These are phyloP conservation scores for Truncatella angustata DNA, from an alignment of 2,329 filamentous ascomycete species.

Conservation along the genomic window DNA sequence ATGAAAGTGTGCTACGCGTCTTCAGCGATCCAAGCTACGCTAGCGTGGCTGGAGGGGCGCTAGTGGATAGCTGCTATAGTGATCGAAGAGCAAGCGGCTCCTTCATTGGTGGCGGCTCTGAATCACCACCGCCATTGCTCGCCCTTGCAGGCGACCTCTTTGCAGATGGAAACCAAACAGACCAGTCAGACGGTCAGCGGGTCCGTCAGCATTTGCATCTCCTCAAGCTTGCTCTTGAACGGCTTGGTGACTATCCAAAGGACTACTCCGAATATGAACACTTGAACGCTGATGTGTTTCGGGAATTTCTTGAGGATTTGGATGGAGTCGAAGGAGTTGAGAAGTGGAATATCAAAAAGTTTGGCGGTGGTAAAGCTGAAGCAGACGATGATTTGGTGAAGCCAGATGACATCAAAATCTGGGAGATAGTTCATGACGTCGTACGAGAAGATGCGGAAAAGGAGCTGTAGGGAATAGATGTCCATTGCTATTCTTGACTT, in stretches of 20 bases:
- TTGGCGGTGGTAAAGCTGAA: slow-evolving; percentile 45
- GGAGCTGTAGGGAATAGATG: no score
- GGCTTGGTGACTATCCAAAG: slow-evolving; percentile 42
- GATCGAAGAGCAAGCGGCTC: slow-evolving; percentile 20
- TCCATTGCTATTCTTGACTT: no score
- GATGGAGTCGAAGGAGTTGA: slow-evolving; percentile 42
- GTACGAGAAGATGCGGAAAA: no score
- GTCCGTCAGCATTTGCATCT: slow-evolving; percentile 34
- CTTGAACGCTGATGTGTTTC: slow-evolving; percentile 42
- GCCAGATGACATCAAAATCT: slow-evolving; percentile 15
- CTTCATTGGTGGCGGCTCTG: slow-evolving; percentile 18
- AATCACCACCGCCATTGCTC: slow-evolving; percentile 14
- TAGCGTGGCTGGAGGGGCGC: slow-evolving; percentile 22
- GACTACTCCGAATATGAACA: slow-evolving; percentile 44
- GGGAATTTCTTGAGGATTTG: slow-evolving; percentile 35
- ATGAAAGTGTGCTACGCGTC: slow-evolving; percentile 35
- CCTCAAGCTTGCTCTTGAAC: slow-evolving; percentile 36
- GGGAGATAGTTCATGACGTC: no score
- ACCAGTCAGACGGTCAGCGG: slow-evolving; percentile 26
- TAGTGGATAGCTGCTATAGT: slow-evolving; percentile 15
- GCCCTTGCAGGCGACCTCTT: neutral
- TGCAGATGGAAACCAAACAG: neutral
- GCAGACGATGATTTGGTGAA: slow-evolving; percentile 28
- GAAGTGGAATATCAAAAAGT: slow-evolving; percentile 45
- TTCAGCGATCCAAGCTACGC: slow-evolving; percentile 30